A percentile compares a stretch with the other conserved stretches of the same genome.
These are phyloP conservation scores for Hyphopichia khmerensis DNA, from an alignment of 1,139 yeast genomes.

Conservation along the genomic window DNA sequence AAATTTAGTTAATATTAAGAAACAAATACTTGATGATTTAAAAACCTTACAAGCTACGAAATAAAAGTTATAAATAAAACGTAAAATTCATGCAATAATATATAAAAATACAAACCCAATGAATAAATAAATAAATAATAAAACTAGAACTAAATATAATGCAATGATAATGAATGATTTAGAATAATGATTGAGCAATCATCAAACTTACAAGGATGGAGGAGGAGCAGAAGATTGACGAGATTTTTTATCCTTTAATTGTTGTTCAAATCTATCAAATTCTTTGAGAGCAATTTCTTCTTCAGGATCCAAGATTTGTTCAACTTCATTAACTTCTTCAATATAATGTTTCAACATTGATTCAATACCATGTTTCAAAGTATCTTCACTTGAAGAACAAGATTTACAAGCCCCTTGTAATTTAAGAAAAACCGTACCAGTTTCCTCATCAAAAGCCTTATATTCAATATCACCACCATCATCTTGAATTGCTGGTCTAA, in stretches of 20 bases:
- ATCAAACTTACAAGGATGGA: conserved; percentile 27
- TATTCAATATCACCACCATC: conserved; percentile 84
- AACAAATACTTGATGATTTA: conserved; percentile 14
- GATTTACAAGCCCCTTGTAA: conserved; percentile 83
- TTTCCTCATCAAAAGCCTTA: conserved; percentile 64
- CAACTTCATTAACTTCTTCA: conserved; percentile 77
- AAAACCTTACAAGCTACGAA: not conserved
- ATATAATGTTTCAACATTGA: conserved; percentile 82
- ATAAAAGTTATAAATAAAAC: not conserved
- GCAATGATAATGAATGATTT: too few relatives aligned
- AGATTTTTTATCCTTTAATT: conserved; percentile 20
- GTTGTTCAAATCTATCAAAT: conserved; percentile 65
- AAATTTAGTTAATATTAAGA: conserved; percentile 15
- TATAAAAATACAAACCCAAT: conserved; percentile 4
- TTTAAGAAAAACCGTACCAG: conserved; percentile 71
- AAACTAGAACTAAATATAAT: conserved; percentile 2
- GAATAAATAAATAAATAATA: not conserved
- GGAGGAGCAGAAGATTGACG: conserved; percentile 20
- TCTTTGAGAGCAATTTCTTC: conserved; percentile 59
- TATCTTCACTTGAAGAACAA: conserved; percentile 74
- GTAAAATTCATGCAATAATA: not conserved
- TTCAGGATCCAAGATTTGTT: conserved; percentile 56
- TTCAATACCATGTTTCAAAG: conserved; percentile 79
- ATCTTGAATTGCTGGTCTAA: conserved; percentile 68
- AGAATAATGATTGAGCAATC: too few relatives aligned